Evolutionary conservation across 1,139 yeast species (phyloP).

Genomic region (Zygoascus meyerae): DNA sequence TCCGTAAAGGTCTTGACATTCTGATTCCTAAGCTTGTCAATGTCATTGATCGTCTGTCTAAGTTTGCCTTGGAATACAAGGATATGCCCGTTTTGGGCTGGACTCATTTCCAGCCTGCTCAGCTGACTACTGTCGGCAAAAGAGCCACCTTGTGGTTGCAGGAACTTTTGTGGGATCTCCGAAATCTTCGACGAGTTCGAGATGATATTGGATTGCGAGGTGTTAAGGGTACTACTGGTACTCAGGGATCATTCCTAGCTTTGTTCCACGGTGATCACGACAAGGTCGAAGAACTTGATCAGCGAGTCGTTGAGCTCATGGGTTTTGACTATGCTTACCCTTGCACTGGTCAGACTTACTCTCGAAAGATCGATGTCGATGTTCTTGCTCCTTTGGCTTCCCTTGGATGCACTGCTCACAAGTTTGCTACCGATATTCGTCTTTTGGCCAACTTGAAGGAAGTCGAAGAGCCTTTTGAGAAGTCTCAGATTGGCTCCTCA

Average conservation of each 20-base stretch:
- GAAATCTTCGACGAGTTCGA: constrained; percentile 94
- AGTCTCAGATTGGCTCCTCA: constrained; percentile 93
- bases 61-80: constrained; percentile 86
- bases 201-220: constrained; percentile 96
- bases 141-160: constrained; percentile 97
- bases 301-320: constrained; percentile 83
- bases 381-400: constrained; percentile 89
- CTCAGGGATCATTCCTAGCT: constrained; percentile 93
- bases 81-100: constrained; percentile 97
- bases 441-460: constrained; percentile 94
- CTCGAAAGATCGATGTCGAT: constrained; percentile 95
- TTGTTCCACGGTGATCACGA: constrained; percentile 96
- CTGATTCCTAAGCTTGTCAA: constrained; percentile 92
- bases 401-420: constrained; percentile 94
- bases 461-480: constrained; percentile 97
- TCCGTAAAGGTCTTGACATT: constrained; percentile 91
- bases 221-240: constrained; percentile 98
- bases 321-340: constrained; percentile 96
- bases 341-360: constrained; percentile 96
- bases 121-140: constrained; percentile 96
- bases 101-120: constrained; percentile 99
- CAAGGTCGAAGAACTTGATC: constrained; percentile 87
- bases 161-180: constrained; percentile 94
- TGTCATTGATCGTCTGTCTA: constrained; percentile 82
- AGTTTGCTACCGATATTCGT: constrained; percentile 96